Conservation (phyloP, 495 filamentous ascomycete genomes). For the Bombardia bombarda region DNA sequence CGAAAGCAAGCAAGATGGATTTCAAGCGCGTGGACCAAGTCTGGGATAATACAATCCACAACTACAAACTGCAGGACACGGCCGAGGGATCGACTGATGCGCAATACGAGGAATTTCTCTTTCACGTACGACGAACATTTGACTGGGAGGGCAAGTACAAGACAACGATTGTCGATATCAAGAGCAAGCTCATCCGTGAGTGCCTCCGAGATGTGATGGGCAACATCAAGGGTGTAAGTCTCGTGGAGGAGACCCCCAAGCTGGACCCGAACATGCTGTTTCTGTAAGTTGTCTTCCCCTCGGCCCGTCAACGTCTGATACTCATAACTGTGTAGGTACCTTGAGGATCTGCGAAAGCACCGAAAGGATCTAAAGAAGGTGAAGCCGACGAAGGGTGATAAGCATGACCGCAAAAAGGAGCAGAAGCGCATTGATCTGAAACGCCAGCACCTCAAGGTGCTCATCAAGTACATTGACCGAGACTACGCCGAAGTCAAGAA, state of each 20-base stretch:
- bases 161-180: constrained; percentile 74
- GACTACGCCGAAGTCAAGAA: constrained; percentile 77
- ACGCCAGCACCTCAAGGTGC: constrained; percentile 61
- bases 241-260: constrained; percentile 72
- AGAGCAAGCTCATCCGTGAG: constrained; percentile 70
- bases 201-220: constrained; percentile 69
- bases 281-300: constrained; percentile 32
- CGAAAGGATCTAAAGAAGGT: constrained; percentile 59
- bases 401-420: constrained; percentile 49
- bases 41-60: constrained; percentile 71
- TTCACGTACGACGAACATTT: constrained; percentile 79
- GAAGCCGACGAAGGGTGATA: constrained; percentile 36
- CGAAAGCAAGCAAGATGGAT: constrained; percentile 54
- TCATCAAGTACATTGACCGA: constrained; percentile 72
- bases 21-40: constrained; percentile 85
- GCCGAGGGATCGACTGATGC: constrained; percentile 61
- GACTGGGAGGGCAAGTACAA: constrained; percentile 83
- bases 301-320: not conserved
- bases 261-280: constrained; percentile 86
- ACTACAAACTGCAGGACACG: constrained; percentile 77
- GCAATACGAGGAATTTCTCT: constrained; percentile 79
- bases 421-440: constrained; percentile 62
- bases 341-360: constrained; percentile 62
- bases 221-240: constrained; percentile 69
- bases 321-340: constrained; percentile 38